Evolutionary conservation across 164 flowering plant genomes (phyloP).

Genomic region (Echeveria elegans): DNA sequence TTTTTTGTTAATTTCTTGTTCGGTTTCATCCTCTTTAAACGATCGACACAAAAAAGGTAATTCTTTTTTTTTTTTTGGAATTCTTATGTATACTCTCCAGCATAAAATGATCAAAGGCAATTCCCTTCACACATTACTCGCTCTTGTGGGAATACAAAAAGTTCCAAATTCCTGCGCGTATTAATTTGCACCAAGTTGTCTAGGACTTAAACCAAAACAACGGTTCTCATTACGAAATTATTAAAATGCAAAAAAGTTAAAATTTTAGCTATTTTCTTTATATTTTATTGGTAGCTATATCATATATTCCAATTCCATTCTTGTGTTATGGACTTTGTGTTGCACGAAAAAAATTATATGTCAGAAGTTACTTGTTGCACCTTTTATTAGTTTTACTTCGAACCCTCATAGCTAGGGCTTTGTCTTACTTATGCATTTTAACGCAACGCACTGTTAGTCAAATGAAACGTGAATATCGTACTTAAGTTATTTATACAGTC

Average conservation of each 20-base stretch:
- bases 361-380: too few species aligned
- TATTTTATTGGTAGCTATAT: background rate
- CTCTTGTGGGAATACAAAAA: background rate
- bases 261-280: background rate
- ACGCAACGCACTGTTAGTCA: too few species aligned
- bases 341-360: background rate
- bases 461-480: too few species aligned
- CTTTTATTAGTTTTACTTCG: too few species aligned
- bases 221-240: background rate
- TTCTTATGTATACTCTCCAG: background rate
- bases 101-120: background rate
- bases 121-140: background rate
- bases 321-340: background rate
- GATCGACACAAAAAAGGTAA: too few species aligned
- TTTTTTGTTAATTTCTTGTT: too few species aligned
- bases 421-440: too few species aligned
- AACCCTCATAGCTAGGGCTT: too few species aligned
- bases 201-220: background rate
- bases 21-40: too few species aligned
- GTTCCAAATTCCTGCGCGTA: background rate
- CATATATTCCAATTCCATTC: slow-evolving; percentile 3
- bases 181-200: background rate
- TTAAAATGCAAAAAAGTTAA: background rate
- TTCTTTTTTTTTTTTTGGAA: too few species aligned
- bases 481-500: too few species aligned